Evolutionary conservation across 306 rosid species (phyloP).

Genomic region (Herpetospermum pedunculosum): DNA sequence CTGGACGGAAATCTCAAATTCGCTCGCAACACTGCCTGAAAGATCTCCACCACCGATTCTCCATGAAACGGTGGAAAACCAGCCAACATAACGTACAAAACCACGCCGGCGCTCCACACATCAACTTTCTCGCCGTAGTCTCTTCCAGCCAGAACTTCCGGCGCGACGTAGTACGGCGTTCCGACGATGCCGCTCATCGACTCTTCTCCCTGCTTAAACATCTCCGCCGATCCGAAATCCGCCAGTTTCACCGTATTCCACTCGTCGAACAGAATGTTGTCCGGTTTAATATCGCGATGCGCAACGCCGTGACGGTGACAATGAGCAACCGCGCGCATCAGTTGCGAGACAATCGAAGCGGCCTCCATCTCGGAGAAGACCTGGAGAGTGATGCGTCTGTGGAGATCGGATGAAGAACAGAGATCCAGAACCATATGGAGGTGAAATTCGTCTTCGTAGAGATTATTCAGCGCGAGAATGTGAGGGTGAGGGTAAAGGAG

Average conservation of each 20-base stretch:
- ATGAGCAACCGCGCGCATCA: slow-evolving; percentile 43
- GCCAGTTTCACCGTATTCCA: slow-evolving; percentile 24
- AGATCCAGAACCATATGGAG: slow-evolving; percentile 57
- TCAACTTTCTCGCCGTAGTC: slow-evolving; percentile 57
- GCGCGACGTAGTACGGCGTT: slow-evolving; percentile 65
- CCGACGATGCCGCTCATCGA: slow-evolving; percentile 51
- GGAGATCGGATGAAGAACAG: slow-evolving; percentile 38
- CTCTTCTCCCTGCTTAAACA: slow-evolving; percentile 24
- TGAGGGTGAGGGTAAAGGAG: slow-evolving; percentile 43
- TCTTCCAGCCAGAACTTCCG: slow-evolving; percentile 46
- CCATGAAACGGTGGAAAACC: slow-evolving; percentile 59
- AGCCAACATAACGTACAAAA: slow-evolving; percentile 48
- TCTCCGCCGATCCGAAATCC: slow-evolving; percentile 63
- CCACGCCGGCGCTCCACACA: slow-evolving; percentile 79
- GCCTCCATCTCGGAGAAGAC: slow-evolving; percentile 35
- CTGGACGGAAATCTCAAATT: slow-evolving; percentile 49
- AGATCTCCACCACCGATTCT: slow-evolving; percentile 43
- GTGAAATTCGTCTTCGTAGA: slow-evolving; percentile 42
- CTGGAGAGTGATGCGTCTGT: slow-evolving; percentile 12
- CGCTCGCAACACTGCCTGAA: slow-evolving; percentile 42
- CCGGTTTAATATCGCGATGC: slow-evolving; percentile 66
- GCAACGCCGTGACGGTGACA: slow-evolving; percentile 56
- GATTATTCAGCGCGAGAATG: slow-evolving; percentile 27
- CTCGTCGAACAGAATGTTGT: slow-evolving; percentile 40
- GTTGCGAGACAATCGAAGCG: slow-evolving; percentile 25